These are phyloP conservation scores for Bathelium albidoporum DNA, from an alignment of 495 filamentous ascomycete species.

Conservation along the genomic window DNA sequence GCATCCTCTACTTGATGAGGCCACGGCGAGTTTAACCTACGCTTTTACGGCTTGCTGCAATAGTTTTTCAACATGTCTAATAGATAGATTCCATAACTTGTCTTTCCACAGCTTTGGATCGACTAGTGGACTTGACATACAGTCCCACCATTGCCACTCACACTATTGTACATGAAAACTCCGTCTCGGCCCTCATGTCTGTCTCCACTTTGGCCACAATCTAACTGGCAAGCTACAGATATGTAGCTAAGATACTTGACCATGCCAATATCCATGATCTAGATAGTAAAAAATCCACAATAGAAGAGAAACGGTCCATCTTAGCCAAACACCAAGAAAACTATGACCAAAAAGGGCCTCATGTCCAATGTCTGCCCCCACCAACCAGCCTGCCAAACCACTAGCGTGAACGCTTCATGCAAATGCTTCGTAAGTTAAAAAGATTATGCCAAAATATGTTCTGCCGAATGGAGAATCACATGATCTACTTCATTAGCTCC, in stretches of 20 bases:
- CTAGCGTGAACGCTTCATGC: not conserved
- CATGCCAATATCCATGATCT: not conserved
- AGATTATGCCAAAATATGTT: not conserved
- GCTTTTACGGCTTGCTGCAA: not conserved
- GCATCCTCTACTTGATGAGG: too few relatives aligned
- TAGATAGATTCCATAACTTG: not conserved
- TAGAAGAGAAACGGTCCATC: not conserved
- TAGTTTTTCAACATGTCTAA: not conserved
- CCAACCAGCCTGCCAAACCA: not conserved
- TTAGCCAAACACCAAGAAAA: not conserved
- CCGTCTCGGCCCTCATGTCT: too few relatives aligned
- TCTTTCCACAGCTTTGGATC: not conserved
- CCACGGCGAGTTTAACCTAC: not conserved
- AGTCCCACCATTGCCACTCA: too few relatives aligned
- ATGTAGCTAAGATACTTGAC: not conserved
- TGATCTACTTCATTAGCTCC: constrained; percentile 23
- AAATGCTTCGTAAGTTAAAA: constrained; percentile 6
- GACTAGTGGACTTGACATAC: not conserved
- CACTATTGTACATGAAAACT: not conserved
- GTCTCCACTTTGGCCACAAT: too few relatives aligned
- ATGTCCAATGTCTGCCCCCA: not conserved
- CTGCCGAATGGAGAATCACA: not conserved
- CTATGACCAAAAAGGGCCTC: not conserved
- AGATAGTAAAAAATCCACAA: not conserved
- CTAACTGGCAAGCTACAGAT: not conserved